These are phyloP conservation scores for Closterium sp. DNA, from an alignment of 139 green algal species.

Conservation along the genomic window DNA sequence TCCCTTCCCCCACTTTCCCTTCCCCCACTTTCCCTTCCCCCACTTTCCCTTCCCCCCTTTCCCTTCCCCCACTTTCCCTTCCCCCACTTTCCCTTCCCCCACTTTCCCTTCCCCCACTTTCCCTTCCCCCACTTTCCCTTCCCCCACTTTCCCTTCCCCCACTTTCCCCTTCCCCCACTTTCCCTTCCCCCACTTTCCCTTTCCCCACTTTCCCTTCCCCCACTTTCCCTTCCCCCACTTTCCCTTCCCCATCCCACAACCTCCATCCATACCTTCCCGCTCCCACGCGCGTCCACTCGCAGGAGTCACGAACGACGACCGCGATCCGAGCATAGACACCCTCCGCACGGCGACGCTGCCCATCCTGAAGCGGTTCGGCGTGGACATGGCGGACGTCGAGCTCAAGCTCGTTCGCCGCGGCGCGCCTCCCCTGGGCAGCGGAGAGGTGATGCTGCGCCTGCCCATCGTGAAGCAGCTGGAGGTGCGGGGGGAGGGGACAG, in stretches of 20 bases:
- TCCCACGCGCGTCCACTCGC: neutral
- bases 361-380: slow-evolving; percentile 71
- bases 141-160: no score
- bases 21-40: no score
- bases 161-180: no score
- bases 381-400: slow-evolving; percentile 63
- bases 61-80: slow-evolving; percentile 27
- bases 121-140: no score
- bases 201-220: no score
- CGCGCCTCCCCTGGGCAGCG: slow-evolving; percentile 76
- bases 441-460: slow-evolving; percentile 73
- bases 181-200: no score
- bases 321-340: slow-evolving; percentile 81
- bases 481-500: slow-evolving; percentile 72
- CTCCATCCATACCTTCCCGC: neutral
- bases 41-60: no score
- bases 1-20: no score
- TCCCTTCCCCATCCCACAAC: neutral
- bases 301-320: slow-evolving; percentile 87
- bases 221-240: neutral
- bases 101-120: no score
- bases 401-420: slow-evolving; percentile 74
- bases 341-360: slow-evolving; percentile 89
- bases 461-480: slow-evolving; percentile 15
- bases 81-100: no score